phyloP scores from a whole-genome alignment of 345 rosid genomes.

The Mallotus nudiflorus region DNA sequence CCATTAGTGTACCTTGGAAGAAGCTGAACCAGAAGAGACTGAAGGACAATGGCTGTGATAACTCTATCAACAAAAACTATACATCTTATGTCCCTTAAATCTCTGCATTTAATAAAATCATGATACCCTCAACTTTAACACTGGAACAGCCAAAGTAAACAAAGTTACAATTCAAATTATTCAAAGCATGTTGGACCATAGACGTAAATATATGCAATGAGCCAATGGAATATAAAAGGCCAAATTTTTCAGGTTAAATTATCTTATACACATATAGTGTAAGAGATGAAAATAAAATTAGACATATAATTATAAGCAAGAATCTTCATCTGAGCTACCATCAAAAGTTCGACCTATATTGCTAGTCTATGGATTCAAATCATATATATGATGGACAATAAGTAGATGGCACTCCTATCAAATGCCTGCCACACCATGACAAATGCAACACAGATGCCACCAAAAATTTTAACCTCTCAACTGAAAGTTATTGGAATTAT shows the following conservation, averaged over 20 bases:
- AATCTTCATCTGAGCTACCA: neutral
- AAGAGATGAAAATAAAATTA: neutral
- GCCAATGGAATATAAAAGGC: neutral
- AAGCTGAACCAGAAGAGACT: slow-evolving; percentile 50
- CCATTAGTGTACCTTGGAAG: slow-evolving; percentile 49
- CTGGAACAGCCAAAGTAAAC: neutral
- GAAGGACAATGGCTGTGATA: slow-evolving; percentile 60
- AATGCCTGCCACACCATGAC: neutral
- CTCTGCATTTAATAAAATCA: slow-evolving; percentile 35
- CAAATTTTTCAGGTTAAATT: neutral
- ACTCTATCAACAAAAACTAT: slow-evolving; percentile 83
- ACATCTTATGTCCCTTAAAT: slow-evolving; percentile 63
- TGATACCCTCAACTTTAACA: neutral
- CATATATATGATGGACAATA: neutral
- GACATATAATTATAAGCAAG: neutral
- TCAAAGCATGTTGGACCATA: neutral
- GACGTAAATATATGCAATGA: neutral
- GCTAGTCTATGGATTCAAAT: too few relatives aligned
- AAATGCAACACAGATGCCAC: neutral
- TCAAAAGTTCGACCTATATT: neutral
- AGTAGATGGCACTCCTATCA: neutral
- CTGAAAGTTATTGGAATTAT: too few relatives aligned
- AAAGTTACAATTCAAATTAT: neutral
- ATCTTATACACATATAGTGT: neutral
- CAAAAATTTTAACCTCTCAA: too few relatives aligned